Evolutionary conservation across 2,329 filamentous ascomycete species (phyloP).

Genomic region (Penicillium sp.): DNA sequence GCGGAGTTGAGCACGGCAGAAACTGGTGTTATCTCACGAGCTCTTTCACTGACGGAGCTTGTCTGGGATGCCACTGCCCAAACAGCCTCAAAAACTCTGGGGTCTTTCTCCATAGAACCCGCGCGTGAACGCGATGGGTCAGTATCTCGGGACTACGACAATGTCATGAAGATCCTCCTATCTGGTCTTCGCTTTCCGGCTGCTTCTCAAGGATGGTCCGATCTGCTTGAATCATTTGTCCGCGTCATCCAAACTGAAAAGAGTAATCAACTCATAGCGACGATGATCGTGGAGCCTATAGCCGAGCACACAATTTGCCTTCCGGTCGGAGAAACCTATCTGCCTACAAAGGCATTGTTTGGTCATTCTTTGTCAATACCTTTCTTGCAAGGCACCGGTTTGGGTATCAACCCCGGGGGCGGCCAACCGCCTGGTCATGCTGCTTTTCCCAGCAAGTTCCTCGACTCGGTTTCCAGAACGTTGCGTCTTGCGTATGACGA

Average conservation of each 20-base stretch:
- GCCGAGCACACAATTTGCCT: conserved; percentile 54
- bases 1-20: conserved; percentile 28
- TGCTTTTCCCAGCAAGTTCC: conserved; percentile 56
- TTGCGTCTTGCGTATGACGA: conserved; percentile 58
- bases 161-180: conserved; percentile 67
- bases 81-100: conserved; percentile 40
- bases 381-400: conserved; percentile 20
- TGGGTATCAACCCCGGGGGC: conserved; percentile 5
- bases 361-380: conserved; percentile 38
- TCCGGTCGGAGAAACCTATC: conserved; percentile 26
- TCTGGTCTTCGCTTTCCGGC: conserved; percentile 50
- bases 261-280: conserved; percentile 66
- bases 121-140: conserved; percentile 51
- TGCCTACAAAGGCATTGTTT: conserved; percentile 39
- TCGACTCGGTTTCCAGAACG: conserved; percentile 58
- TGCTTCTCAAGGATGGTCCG: conserved; percentile 40
- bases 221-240: conserved; percentile 60
- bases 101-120: conserved; percentile 41
- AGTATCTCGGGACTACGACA: conserved; percentile 68
- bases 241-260: conserved; percentile 61
- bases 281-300: conserved; percentile 71
- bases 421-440: not conserved
- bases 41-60: conserved; percentile 19
- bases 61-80: conserved; percentile 41
- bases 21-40: conserved; percentile 10